Evolutionary conservation across 78 protist genomes (phyloP), one percentile per base, ranked within the genome.

Genomic region (Polysphondylium violaceum): DNA sequence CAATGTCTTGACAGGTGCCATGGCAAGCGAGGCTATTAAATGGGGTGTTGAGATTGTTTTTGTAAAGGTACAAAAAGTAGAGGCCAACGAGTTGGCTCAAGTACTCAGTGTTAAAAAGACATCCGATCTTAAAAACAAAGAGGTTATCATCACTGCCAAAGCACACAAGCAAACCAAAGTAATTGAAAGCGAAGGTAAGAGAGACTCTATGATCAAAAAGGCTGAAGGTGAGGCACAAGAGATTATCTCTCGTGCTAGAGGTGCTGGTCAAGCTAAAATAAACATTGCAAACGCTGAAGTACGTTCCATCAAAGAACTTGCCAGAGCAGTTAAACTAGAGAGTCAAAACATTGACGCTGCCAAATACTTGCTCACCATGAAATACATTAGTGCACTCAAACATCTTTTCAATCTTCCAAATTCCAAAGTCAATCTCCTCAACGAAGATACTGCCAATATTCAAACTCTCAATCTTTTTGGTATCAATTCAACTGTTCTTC

Each of bases 211-310:
- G 73, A 38, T 64, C 16, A 64, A 64, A 27, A 64, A 64, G n/a
- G 73, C 73, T 12, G 73, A 64, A 9, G 73, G 73, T 64, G 73
- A 64, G 44, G 73, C 73, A 14, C 73, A 64, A 21, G 73, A 64
- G 50, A 64, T 64, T n/a, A 40, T 64, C n/a, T 64, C 73, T n/a
- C 33, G 27, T 16, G 73, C 73, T 19, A 64, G 38, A 64, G 73
- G 73, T 64, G 21, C 21, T 1, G 73, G 55, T 12, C 73, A 64
- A 64, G 73, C 73, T 33, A 64, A 36, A 31, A 33, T 64, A 14
- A 64, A 64, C 38, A 1, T 6, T 8, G 73, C 73, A 33, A 29
- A n/a, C 17, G 73, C 73, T 3, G 73, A 64, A 64, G 73, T 64
- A 38, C 33, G 41, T 38, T n/a, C 41, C 6, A 64, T 64, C 7